Conservation (phyloP, 2,329 filamentous ascomycete genomes). For the Monosporascus cannonballus region DNA sequence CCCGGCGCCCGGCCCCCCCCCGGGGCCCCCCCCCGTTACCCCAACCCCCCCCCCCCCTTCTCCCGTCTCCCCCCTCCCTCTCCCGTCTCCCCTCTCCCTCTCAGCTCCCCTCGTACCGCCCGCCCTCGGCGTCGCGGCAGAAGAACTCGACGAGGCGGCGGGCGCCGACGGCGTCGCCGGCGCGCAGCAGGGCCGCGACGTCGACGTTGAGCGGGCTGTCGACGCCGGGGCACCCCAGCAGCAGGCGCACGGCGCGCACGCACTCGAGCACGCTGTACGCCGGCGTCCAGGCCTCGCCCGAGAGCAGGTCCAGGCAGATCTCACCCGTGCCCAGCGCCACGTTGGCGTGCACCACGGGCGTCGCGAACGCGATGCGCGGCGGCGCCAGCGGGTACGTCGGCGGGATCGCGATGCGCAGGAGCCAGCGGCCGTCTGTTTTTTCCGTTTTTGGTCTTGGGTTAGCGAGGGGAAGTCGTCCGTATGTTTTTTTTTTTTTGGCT, state of each 20-base stretch:
- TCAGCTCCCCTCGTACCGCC: slow-evolving; percentile 41
- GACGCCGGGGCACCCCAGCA: slow-evolving; percentile 61
- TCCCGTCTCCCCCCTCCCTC: no score
- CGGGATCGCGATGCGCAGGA: slow-evolving; percentile 71
- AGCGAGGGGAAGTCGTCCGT: neutral
- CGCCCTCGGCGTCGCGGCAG: slow-evolving; percentile 38
- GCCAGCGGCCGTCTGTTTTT: slow-evolving; percentile 66
- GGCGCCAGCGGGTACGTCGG: slow-evolving; percentile 71
- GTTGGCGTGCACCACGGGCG: slow-evolving; percentile 81
- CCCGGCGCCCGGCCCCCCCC: no score
- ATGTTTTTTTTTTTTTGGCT: no score
- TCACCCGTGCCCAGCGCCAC: slow-evolving; percentile 67
- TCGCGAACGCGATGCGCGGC: slow-evolving; percentile 75
- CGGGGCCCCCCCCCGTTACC: no score
- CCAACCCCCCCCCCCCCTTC: no score
- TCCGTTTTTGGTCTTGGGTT: slow-evolving; percentile 23
- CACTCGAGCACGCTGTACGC: slow-evolving; percentile 75
- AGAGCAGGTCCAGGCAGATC: slow-evolving; percentile 85
- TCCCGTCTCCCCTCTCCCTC: no score
- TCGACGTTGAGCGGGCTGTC: slow-evolving; percentile 78
- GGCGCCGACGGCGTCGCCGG: slow-evolving; percentile 63
- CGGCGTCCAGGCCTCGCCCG: slow-evolving; percentile 70
- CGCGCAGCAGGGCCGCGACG: slow-evolving; percentile 62
- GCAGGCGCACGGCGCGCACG: slow-evolving; percentile 64
- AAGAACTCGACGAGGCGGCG: slow-evolving; percentile 67